Conservation (phyloP, 2,329 filamentous ascomycete genomes). For the Colletotrichum sp. region DNA sequence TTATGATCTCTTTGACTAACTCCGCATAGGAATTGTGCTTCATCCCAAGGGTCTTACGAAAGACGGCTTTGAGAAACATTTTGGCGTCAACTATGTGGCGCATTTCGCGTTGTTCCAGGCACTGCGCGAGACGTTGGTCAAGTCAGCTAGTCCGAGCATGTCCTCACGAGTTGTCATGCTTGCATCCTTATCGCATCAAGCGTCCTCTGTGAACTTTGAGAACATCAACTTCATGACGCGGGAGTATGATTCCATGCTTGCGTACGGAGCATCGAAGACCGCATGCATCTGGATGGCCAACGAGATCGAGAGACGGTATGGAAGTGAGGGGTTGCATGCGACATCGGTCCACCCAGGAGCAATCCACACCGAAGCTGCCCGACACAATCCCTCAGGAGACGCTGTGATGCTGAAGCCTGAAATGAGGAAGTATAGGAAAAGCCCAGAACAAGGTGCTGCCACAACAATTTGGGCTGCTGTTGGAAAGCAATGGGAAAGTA, state of each 20-base stretch:
- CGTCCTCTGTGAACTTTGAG: slow-evolving; percentile 9
- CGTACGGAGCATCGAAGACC: slow-evolving; percentile 40
- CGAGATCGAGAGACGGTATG: slow-evolving; percentile 54
- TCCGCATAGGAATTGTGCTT: not conserved
- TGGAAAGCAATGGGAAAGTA: slow-evolving; percentile 43
- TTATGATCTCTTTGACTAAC: not conserved
- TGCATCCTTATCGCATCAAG: slow-evolving; percentile 21
- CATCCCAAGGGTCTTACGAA: slow-evolving; percentile 24
- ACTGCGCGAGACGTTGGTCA: slow-evolving; percentile 47
- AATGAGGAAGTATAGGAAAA: slow-evolving; percentile 1
- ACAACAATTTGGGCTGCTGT: slow-evolving; percentile 50
- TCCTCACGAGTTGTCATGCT: slow-evolving; percentile 43
- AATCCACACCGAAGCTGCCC: slow-evolving; percentile 32
- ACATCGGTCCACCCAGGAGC: slow-evolving; percentile 52
- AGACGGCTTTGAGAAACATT: slow-evolving; percentile 40
- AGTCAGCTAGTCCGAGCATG: not conserved
- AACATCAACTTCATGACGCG: slow-evolving; percentile 23
- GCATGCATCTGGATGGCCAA: slow-evolving; percentile 49
- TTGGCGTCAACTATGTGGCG: slow-evolving; percentile 57
- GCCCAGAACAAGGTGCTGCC: slow-evolving; percentile 50
- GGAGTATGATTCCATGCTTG: slow-evolving; percentile 34
- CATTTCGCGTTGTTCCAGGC: slow-evolving; percentile 61
- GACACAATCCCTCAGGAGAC: not conserved
- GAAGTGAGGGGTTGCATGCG: slow-evolving; percentile 45
- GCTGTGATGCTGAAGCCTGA: slow-evolving; percentile 7